Base-by-base conservation (phyloP, 208 protist genomes). In the Naegleria gruberi region DNA sequence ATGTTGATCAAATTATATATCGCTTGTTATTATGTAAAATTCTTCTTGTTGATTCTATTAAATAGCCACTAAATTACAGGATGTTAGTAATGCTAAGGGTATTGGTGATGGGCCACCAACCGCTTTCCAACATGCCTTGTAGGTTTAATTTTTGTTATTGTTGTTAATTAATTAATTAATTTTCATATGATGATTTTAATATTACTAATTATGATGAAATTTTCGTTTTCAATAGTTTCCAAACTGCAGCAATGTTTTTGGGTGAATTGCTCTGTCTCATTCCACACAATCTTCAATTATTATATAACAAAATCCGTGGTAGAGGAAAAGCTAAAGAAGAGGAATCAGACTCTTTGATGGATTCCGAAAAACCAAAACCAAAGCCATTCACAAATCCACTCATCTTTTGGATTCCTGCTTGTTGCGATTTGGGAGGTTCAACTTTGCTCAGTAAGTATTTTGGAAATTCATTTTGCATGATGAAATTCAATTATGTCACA, bases 201-300 rank as follows among this genome's bases (percentile, higher is more conserved):
- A 30, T 65, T 23, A 19, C 51, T 23, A 3, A 65, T 23, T 65
- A 30, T 65, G 19, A 65, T 23, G 30, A 65, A 30, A 10, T 23
- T 65, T 65, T 1, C 30, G 51, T 23, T 40, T 84, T 44, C 5
- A 17, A 84, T 30, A 84, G 81, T 84, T 93, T 93, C 42, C 95
- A 96, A 91, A 93, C 94, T 17, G 92, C 96, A 84, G 93, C 95
- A 84, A 97, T 97, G 96, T 97, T 97, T 92, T 92, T 91, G 51
- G 92, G 94, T 15, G 94, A 96, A 89, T 43, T 91, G n/a, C 81
- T 92, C 15, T 96, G 95, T 92, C 91, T 97, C 6, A 86, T 94
- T 10, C 89, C 95, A 0, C 94, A n/a, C 37, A 73, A n/a, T 90
- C 17, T 90, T 51, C 37, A 42, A 86, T 23, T 51, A 51, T 10